Evolutionary conservation across 2,329 filamentous ascomycete species (phyloP).

Genomic region (Ophiocordyceps camponoti-leonardi): DNA sequence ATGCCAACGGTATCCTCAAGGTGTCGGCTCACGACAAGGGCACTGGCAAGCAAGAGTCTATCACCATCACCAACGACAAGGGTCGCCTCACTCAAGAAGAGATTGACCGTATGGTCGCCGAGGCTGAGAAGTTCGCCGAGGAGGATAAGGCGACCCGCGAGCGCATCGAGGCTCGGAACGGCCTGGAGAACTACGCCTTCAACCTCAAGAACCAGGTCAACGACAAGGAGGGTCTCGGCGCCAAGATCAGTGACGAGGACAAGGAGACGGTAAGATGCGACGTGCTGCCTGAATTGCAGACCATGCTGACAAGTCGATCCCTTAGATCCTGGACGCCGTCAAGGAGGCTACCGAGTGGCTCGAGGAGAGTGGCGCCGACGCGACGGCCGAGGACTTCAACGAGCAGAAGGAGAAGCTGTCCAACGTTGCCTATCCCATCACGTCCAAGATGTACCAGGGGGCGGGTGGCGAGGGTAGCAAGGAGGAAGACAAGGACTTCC

Average conservation of each 20-base stretch:
- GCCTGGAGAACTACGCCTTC: conserved; percentile 98
- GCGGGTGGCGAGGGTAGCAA: conserved; percentile 40
- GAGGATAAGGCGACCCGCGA: conserved; percentile 97
- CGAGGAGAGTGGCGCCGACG: conserved; percentile 78
- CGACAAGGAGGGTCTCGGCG: conserved; percentile 89
- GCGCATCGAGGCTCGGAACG: conserved; percentile 92
- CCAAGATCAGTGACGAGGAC: conserved; percentile 97
- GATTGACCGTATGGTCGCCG: conserved; percentile 97
- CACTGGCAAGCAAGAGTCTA: conserved; percentile 90
- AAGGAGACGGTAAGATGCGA: conserved; percentile 65
- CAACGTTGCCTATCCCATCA: conserved; percentile 94
- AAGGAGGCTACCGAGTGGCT: conserved; percentile 97
- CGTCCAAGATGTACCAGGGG: conserved; percentile 80
- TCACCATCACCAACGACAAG: conserved; percentile 99
- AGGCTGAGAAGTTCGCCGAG: conserved; percentile 97
- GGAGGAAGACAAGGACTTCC: conserved; percentile 47
- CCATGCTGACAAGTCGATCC: neutral
- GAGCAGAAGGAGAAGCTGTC: conserved; percentile 99
- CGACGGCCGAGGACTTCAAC: conserved; percentile 86
- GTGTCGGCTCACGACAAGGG: conserved; percentile 95
- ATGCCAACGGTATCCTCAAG: conserved; percentile 96
- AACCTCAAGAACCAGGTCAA: conserved; percentile 98
- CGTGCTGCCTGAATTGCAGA: conserved; percentile 19
- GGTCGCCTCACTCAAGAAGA: conserved; percentile 90
- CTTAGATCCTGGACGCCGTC: conserved; percentile 71